Conservation (phyloP, 768 basidiomycete genomes). For the Leccinum ochraceum region DNA sequence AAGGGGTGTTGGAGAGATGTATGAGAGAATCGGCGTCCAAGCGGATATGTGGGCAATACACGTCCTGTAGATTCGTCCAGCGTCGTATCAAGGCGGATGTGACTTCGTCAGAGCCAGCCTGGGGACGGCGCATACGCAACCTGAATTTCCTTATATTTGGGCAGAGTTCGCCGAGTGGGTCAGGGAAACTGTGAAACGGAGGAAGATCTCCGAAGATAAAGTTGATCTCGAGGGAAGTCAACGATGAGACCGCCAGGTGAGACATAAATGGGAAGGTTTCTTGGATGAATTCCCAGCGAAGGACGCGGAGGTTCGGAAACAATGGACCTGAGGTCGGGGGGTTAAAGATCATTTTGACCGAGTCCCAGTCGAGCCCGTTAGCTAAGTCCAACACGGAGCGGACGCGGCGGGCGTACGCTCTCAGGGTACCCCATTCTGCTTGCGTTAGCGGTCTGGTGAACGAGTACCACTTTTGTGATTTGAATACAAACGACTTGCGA, state of each 20-base stretch:
- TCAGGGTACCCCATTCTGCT: conserved; percentile 7
- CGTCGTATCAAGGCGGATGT: conserved; percentile 16
- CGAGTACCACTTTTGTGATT: conserved; percentile 7
- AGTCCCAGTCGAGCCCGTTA: conserved; percentile 15
- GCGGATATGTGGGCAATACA: conserved; percentile 16
- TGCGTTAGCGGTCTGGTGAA: conserved; percentile 5
- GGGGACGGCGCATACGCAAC: conserved; percentile 17
- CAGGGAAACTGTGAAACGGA: conserved; percentile 19
- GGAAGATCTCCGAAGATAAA: conserved; percentile 22
- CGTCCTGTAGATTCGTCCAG: conserved; percentile 18
- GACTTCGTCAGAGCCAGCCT: conserved; percentile 10
- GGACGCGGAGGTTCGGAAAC: conserved; percentile 22
- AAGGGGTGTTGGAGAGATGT: conserved; percentile 18
- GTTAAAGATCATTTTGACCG: conserved; percentile 16
- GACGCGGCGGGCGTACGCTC: conserved; percentile 9
- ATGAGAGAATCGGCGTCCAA: conserved; percentile 15
- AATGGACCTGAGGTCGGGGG: conserved; percentile 17
- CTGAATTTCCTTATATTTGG: conserved; percentile 13
- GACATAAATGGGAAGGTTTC: conserved; percentile 17
- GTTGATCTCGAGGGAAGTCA: conserved; percentile 23
- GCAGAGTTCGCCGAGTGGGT: conserved; percentile 18
- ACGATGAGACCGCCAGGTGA: conserved; percentile 14
- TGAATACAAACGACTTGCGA: neutral
- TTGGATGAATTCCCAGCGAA: conserved; percentile 22
- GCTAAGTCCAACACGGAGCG: conserved; percentile 11